Base-by-base conservation (phyloP, 2,329 filamentous ascomycete genomes). In the Fusarium pininemorale region DNA sequence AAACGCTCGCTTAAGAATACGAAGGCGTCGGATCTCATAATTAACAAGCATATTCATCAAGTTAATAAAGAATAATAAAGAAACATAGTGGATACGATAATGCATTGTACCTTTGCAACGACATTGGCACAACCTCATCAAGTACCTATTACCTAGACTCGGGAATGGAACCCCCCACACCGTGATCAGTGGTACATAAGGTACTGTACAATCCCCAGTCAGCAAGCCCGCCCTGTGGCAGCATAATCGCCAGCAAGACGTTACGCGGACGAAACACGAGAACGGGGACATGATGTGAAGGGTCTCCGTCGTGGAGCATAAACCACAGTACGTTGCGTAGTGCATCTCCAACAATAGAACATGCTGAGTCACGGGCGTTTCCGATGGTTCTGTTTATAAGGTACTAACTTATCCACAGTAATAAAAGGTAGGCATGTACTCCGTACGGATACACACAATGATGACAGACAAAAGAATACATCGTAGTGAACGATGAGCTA, bases 261-360 rank as follows among this genome's bases (percentile, higher is more conserved):
- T 69, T 75, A 73, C 74, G 71, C 58, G 39, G 47, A 42, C 74
- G 66, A 75, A 70, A 75, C 72, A 66, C 66, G 61, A 72, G 61
- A 62, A 68, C n/a, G 39, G 61, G 47, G 56, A 51, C 38, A 50
- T 48, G 37, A 56, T 42, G 59, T 50, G 62, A 59, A 69, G 55
- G 64, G 51, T 58, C 45, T 28, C 39, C 51, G 54, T 41, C 56
- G 41, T 63, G 45, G 66, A 53, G 66, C 57, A 47, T 60, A 20
- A 45, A 72, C 65, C 58, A 51, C 48, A 35, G 48, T 24, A 32
- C 48, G 48, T 50, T 37, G 30, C 28, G 55, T 58, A 28, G 55
- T 50, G 45, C 44, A 48, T 48, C 47, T 72, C 56, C 55, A 67
- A 63, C 38, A 54, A 47, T 51, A 51, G 65, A 39, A 48, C 38